phyloP scores from a whole-genome alignment of 2,329 filamentous ascomycete species.

The Phialemonium atrogriseum region DNA sequence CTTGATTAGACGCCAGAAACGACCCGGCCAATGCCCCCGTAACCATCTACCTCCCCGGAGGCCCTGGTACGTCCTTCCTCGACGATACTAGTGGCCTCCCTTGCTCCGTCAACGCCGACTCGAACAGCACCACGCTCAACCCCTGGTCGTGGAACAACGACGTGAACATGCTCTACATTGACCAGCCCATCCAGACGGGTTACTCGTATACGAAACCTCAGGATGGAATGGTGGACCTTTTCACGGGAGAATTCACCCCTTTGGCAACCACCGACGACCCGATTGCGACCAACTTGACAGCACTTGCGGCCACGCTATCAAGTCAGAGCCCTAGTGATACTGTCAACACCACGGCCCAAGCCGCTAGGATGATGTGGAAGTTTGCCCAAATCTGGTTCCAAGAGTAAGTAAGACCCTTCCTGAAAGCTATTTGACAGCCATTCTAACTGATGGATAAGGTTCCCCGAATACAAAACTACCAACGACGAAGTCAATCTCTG shows the following conservation, averaged over 20 bases:
- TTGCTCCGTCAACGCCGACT: conserved; percentile 42
- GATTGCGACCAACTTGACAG: conserved; percentile 38
- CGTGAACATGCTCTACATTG: conserved; percentile 62
- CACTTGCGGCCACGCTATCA: conserved; percentile 34
- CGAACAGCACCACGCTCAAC: conserved; percentile 41
- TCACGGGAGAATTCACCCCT: conserved; percentile 12
- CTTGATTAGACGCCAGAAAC: conserved; percentile 37
- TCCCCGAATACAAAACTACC: conserved; percentile 40
- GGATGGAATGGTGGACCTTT: conserved; percentile 13
- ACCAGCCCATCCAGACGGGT: conserved; percentile 42
- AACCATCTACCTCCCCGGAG: conserved; percentile 55
- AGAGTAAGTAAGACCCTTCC: conserved; percentile 19
- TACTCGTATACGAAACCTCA: conserved; percentile 20
- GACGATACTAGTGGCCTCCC: conserved; percentile 43
- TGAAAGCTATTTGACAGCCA: background rate
- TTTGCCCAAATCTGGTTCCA: conserved; percentile 48
- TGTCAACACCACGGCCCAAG: conserved; percentile 37
- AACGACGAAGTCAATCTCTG: conserved; percentile 45
- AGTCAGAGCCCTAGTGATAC: conserved; percentile 33
- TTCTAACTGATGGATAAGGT: conserved; percentile 14
- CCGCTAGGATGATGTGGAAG: conserved; percentile 42
- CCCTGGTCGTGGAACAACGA: conserved; percentile 56
- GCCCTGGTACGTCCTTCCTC: conserved; percentile 50
- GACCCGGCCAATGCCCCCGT: conserved; percentile 44
- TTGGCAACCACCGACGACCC: conserved; percentile 13